Base-by-base conservation (phyloP, 495 filamentous ascomycete genomes). In the Lepraria neglecta region DNA sequence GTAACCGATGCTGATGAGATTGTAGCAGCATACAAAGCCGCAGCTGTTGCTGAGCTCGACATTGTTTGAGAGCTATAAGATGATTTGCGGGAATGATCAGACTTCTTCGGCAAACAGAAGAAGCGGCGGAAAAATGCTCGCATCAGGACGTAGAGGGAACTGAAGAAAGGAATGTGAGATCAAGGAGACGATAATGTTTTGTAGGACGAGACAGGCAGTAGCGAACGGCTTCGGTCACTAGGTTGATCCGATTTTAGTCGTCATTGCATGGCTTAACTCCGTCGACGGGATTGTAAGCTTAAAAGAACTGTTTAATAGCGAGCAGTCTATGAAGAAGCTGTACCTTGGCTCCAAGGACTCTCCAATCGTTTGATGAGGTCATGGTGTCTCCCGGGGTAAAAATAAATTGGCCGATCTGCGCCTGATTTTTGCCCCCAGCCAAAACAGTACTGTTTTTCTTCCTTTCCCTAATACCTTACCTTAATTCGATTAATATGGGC, bases 21-120 rank as follows among this genome's bases (percentile, higher is more conserved):
- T 0, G 80, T 78, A 31, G 82, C 71, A 33, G 83, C 80, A 68
- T 84, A 84, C 6, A 85, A 72, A 58, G 75, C 71, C 3, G 77
- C 74, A 17, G 75, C 73, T 7, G 78, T 80, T 24, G 74, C 73
- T 15, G 75, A 74, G 51, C 71, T 70, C 72, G 60, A 66, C 70
- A 72, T 70, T 27, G 66, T 65, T 14, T 61, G 24, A 51, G 62
- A 61, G 19, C 38, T 67, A 42, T 61, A 71, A 42, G 47, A 47
- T 7, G 42, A 58, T 52, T 54, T 31, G 27, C 50, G 55, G 44
- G 55, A 12, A 17, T 40, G 46, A 45, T 46, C 14, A 60, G 52
- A 47, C 9, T 47, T 65, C 35, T 47, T 64, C 44, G 62, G 64
- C 48, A 68, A 68, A 44, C 43, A 48, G 55, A 68, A 69, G 54